These are phyloP conservation scores for Candida chilensis DNA, from an alignment of 805 yeast genomes.

Conservation along the genomic window DNA sequence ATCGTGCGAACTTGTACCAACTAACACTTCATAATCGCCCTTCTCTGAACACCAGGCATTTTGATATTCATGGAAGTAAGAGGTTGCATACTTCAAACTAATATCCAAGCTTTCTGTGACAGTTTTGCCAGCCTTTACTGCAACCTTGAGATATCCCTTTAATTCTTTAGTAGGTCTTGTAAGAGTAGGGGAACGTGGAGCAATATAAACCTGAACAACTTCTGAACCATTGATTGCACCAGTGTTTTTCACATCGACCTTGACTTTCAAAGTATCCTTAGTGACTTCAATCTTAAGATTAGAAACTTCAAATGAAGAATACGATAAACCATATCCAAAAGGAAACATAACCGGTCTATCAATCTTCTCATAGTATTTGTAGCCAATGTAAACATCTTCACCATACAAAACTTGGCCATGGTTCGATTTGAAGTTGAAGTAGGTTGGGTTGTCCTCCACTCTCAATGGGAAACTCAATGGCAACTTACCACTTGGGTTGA, in stretches of 20 bases:
- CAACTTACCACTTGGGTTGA: conserved; percentile 52
- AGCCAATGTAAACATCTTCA: conserved; percentile 60
- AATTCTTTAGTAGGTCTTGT: conserved; percentile 52
- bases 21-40: conserved; percentile 39
- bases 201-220: conserved; percentile 45
- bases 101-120: conserved; percentile 24
- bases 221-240: conserved; percentile 43
- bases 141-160: conserved; percentile 46
- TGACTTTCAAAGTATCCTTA: conserved; percentile 16
- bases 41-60: conserved; percentile 42
- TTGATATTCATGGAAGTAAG: conserved; percentile 42
- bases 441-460: conserved; percentile 48
- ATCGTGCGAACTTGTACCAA: conserved; percentile 30
- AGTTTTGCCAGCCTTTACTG: conserved; percentile 32
- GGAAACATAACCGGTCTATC: conserved; percentile 42
- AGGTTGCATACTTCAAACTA: conserved; percentile 39
- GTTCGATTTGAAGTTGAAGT: conserved; percentile 38
- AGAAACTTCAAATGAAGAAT: conserved; percentile 36
- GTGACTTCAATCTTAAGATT: conserved; percentile 20
- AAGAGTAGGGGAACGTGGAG: conserved; percentile 21
- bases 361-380: conserved; percentile 48
- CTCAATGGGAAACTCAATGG: conserved; percentile 45
- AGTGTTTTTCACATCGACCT: conserved; percentile 35
- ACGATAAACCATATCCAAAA: conserved; percentile 57
- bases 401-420: conserved; percentile 51